Conservation (phyloP, 169 alveolate genomes). For the Plasmodium fragile region DNA sequence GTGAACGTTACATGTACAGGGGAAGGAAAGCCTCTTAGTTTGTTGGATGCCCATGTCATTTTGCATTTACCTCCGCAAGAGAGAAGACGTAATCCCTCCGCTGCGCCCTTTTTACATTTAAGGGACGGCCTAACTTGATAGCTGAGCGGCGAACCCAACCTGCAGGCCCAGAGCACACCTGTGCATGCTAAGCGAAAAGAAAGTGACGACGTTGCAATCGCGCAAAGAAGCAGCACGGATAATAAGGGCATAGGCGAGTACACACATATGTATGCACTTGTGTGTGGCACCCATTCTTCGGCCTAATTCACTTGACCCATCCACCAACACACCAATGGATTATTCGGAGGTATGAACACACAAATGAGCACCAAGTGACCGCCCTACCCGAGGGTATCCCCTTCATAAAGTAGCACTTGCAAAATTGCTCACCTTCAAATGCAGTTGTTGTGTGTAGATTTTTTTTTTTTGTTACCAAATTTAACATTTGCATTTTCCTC, state of each 20-base stretch:
- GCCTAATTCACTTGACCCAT: background rate
- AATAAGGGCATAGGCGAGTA: background rate
- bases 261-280: background rate
- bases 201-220: background rate
- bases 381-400: background rate
- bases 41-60: background rate
- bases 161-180: background rate
- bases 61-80: background rate
- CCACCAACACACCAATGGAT: slow-evolving; percentile 15
- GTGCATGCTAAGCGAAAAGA: background rate
- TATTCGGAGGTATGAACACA: slow-evolving; percentile 49
- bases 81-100: background rate
- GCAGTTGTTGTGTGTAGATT: background rate
- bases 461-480: background rate
- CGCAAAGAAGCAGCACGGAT: background rate
- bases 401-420: background rate
- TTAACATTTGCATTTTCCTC: background rate
- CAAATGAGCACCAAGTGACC: background rate
- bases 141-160: background rate
- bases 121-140: background rate
- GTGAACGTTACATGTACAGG: background rate
- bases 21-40: background rate
- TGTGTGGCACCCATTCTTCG: background rate
- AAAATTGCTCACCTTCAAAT: background rate
- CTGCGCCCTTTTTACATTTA: background rate